Conservation (phyloP, 768 basidiomycete species). For the Phanerodontia chrysosporium region DNA sequence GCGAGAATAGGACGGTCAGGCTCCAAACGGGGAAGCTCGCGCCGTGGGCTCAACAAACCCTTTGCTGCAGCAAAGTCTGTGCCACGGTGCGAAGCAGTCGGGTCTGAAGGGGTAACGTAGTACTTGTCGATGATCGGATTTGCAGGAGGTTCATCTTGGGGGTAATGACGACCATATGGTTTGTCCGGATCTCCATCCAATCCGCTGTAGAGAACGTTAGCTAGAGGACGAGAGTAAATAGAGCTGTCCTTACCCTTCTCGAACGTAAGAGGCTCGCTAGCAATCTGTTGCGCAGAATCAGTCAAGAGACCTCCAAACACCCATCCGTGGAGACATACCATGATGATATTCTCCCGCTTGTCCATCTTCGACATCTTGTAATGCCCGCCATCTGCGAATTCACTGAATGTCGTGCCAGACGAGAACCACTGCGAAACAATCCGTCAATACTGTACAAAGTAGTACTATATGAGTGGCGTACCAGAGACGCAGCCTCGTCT, state of each 20-base stretch:
- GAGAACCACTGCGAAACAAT: conserved; percentile 74
- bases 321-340: conserved; percentile 41
- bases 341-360: conserved; percentile 93
- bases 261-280: conserved; percentile 93
- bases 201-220: conserved; percentile 51
- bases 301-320: not conserved
- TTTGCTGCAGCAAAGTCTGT: conserved; percentile 86
- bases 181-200: conserved; percentile 99
- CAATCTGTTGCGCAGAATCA: conserved; percentile 45
- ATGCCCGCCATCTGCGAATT: conserved; percentile 83
- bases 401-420: conserved; percentile 90
- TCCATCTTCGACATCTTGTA: conserved; percentile 96
- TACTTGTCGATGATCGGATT: conserved; percentile 90
- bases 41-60: conserved; percentile 70
- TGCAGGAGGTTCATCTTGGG: conserved; percentile 94
- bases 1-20: conserved; percentile 1
- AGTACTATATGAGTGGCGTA: conserved; percentile 25
- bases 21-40: conserved; percentile 17
- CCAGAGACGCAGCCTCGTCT: conserved; percentile 90
- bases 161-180: conserved; percentile 92
- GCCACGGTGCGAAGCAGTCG: conserved; percentile 60
- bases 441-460: not conserved
- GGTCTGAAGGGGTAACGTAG: conserved; percentile 84
- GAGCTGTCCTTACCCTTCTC: conserved; percentile 65
- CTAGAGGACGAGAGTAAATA: not conserved